Evolutionary conservation across 176 grass and related monocot species (phyloP).

Genomic region (Poa annua): DNA sequence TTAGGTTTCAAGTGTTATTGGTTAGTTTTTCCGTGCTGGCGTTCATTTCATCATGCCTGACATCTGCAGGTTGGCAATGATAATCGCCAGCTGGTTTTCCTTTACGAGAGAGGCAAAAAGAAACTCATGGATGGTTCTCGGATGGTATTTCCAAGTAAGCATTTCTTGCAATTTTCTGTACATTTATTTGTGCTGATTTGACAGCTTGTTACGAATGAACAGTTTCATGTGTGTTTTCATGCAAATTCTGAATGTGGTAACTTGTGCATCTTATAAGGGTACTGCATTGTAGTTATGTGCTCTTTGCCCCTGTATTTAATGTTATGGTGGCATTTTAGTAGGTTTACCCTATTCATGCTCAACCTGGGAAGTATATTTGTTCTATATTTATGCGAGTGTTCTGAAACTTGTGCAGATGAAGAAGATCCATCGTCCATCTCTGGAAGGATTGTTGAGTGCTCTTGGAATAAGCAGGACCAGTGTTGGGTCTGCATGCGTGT

Average conservation of each 20-base stretch:
- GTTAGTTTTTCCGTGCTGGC: conserved; percentile 22
- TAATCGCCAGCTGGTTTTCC: conserved; percentile 72
- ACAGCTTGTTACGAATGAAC: background rate
- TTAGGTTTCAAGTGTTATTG: background rate
- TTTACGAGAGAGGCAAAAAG: conserved; percentile 83
- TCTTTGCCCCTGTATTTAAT: background rate
- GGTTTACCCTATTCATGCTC: background rate
- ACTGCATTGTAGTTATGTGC: background rate
- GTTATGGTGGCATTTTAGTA: conserved; percentile 9
- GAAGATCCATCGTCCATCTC: conserved; percentile 57
- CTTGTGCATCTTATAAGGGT: conserved; percentile 6
- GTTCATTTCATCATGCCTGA: conserved; percentile 27
- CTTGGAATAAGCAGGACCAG: conserved; percentile 66
- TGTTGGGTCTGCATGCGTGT: conserved; percentile 81
- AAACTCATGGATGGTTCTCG: conserved; percentile 78
- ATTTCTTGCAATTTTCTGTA: conserved; percentile 17
- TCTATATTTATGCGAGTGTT: conserved; percentile 22
- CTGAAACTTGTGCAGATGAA: conserved; percentile 46
- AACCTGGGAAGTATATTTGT: conserved; percentile 4
- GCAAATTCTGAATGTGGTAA: background rate
- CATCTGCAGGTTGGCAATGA: conserved; percentile 61
- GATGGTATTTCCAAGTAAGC: conserved; percentile 63
- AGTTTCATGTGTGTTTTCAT: background rate
- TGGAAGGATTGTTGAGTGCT: conserved; percentile 85
- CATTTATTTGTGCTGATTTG: background rate